phyloP scores from a whole-genome alignment of 768 basidiomycete species.

The Tylopilus cervinicoccineus region DNA sequence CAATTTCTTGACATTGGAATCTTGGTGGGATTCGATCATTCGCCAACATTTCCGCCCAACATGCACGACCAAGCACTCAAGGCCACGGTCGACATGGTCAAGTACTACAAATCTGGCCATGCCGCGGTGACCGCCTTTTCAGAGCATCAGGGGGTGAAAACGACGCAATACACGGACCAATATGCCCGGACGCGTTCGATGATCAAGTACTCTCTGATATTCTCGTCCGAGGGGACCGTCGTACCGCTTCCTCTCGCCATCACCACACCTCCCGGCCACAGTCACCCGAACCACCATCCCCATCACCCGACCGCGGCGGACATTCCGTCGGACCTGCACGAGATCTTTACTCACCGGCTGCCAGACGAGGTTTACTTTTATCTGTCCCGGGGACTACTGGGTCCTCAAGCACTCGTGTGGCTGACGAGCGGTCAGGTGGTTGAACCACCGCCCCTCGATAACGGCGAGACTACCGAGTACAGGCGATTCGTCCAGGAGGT shows the following conservation, averaged over 20 bases:
- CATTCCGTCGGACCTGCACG: slow-evolving; percentile 86
- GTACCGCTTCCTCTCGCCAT: slow-evolving; percentile 76
- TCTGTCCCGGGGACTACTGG: slow-evolving; percentile 86
- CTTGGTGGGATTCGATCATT: slow-evolving; percentile 84
- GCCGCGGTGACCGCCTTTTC: slow-evolving; percentile 71
- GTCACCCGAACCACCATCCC: slow-evolving; percentile 52
- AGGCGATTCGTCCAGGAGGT: slow-evolving; percentile 93
- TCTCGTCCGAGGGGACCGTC: slow-evolving; percentile 82
- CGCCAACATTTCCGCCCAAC: slow-evolving; percentile 77
- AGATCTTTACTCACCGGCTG: slow-evolving; percentile 90
- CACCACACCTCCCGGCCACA: slow-evolving; percentile 44
- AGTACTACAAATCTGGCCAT: slow-evolving; percentile 87
- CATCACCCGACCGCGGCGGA: slow-evolving; percentile 80
- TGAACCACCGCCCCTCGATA: slow-evolving; percentile 87
- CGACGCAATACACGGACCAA: slow-evolving; percentile 74
- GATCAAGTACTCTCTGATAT: slow-evolving; percentile 87
- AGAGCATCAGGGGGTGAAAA: slow-evolving; percentile 81
- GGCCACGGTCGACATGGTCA: slow-evolving; percentile 87
- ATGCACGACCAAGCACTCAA: slow-evolving; percentile 78
- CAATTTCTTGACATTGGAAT: slow-evolving; percentile 95
- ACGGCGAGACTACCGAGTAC: slow-evolving; percentile 94
- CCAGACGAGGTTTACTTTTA: slow-evolving; percentile 98
- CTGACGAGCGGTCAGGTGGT: slow-evolving; percentile 82
- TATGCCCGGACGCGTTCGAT: slow-evolving; percentile 88
- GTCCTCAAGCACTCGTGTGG: slow-evolving; percentile 92